Percentiles rank a stretch among this genome's conserved stretches.
phyloP scores from a whole-genome alignment of 179 eudicot genomes.

The Vitellaria paradoxa region DNA sequence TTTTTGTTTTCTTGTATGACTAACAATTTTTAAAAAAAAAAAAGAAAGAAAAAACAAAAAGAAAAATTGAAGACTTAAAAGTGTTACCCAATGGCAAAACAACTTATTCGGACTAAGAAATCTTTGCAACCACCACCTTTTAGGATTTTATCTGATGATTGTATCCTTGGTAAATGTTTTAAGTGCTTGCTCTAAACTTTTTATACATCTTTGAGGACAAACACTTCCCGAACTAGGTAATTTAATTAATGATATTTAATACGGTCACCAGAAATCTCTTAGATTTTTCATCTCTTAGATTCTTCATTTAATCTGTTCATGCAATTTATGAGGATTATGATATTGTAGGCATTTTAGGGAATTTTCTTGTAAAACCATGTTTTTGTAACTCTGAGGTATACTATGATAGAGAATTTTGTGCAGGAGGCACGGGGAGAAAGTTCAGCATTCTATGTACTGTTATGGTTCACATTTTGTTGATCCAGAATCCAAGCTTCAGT shows the following conservation, averaged over 20 bases:
- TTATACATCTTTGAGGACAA: not conserved
- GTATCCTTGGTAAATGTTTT: not conserved
- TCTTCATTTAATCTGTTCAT: not conserved
- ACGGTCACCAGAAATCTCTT: not conserved
- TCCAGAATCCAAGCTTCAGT: slow-evolving; percentile 26
- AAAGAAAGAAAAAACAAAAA: no score
- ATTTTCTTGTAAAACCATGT: not conserved
- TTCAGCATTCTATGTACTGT: slow-evolving; percentile 21
- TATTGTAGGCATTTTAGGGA: not conserved
- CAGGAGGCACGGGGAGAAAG: slow-evolving; percentile 31
- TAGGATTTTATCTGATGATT: not conserved
- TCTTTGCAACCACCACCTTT: not conserved
- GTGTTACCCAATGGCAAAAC: not conserved
- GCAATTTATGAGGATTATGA: not conserved
- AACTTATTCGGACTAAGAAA: not conserved
- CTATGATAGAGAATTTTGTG: not conserved
- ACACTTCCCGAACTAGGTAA: not conserved
- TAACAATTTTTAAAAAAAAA: no score
- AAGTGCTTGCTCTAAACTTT: not conserved
- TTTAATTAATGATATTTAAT: not conserved
- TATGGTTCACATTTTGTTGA: slow-evolving; percentile 21
- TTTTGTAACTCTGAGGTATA: not conserved
- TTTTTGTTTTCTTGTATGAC: no score
- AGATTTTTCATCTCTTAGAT: no score
- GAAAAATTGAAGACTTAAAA: no score